Evolutionary conservation across 768 basidiomycete species (phyloP), one percentile per base, ranked within the genome.

Genomic region (Russula abietina): DNA sequence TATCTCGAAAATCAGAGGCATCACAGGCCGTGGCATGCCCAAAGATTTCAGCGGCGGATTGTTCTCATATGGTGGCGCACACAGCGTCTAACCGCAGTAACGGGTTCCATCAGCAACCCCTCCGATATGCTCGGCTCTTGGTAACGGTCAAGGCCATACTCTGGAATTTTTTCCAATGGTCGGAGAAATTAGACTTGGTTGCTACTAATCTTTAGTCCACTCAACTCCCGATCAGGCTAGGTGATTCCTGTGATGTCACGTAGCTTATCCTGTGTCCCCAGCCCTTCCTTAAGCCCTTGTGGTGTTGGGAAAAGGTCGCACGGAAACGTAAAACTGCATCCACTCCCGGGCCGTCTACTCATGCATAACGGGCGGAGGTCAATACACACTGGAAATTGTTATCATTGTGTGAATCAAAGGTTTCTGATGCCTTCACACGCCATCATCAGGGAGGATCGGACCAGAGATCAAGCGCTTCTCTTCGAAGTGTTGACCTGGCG

Each of bases 51-150:
- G 45, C 33, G 45, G 26, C 33, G 26, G 9, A 24, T 19, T 12
- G 30, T 33, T 26, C 17, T 36, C 43, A 33, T 32, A 14, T 49
- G 26, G 19, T 55, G 24, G 57, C 26, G 32, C 55, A 4, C 26
- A 41, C 38, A 26, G 22, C 53, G 24, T 22, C 32, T 26, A 30
- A 45, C 57, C 62, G 38, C 22, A 32, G 38, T 8, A 7, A 19
- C 28, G 38, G 52, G 17, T 53, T 33, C 22, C 2, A 30, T 28
- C 22, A n/a, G n/a, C 50, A 26, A 26, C 36, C 38, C 11, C 56
- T 58, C 61, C 57, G 62, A 62, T 39, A 30, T 53, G 26, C 32
- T 50, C 62, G 62, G 62, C 33, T 32, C 55, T 53, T 26, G 45
- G 51, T 28, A 17, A 54, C 28, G 14, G 22, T 59, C 45, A 46